Evolutionary conservation across 2,329 filamentous ascomycete genomes (phyloP).

Genomic region (Arthrobotrys conoides): DNA sequence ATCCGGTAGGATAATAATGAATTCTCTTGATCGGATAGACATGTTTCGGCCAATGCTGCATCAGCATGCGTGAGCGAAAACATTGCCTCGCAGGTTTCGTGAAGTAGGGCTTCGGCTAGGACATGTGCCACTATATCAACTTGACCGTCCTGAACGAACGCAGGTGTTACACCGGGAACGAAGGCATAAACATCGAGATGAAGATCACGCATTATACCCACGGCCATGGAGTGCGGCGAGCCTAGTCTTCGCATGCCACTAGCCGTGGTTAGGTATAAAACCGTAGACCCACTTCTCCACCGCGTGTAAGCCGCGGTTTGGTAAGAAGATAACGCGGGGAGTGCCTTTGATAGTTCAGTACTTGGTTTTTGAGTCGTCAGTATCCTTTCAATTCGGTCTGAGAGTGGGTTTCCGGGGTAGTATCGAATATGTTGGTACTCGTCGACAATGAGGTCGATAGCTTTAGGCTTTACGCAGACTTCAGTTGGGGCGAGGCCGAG

Average conservation of each 20-base stretch:
- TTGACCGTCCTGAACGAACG: conserved; percentile 51
- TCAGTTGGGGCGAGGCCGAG: conserved; percentile 47
- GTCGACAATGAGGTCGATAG: conserved; percentile 18
- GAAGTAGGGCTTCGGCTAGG: conserved; percentile 66
- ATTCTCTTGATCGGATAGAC: conserved; percentile 65
- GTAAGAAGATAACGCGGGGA: conserved; percentile 51
- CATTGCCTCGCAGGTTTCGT: conserved; percentile 65
- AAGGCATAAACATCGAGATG: conserved; percentile 57
- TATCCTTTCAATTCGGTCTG: conserved; percentile 52
- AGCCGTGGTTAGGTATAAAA: conserved; percentile 45
- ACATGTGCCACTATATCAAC: conserved; percentile 54
- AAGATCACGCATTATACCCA: conserved; percentile 43
- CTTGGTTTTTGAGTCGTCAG: conserved; percentile 42
- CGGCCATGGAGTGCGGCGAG: conserved; percentile 36
- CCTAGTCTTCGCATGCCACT: conserved; percentile 49
- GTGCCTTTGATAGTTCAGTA: conserved; percentile 46
- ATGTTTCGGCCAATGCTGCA: conserved; percentile 65
- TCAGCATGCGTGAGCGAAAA: conserved; percentile 64
- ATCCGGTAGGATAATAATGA: conserved; percentile 65
- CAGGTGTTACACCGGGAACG: conserved; percentile 43
- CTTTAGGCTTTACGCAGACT: conserved; percentile 26
- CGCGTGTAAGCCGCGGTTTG: conserved; percentile 43
- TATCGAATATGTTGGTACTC: conserved; percentile 47
- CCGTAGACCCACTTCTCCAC: conserved; percentile 45
- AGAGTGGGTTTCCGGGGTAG: conserved; percentile 38